Conservation (phyloP, 257 asterid species). For the Datura wrightii region DNA sequence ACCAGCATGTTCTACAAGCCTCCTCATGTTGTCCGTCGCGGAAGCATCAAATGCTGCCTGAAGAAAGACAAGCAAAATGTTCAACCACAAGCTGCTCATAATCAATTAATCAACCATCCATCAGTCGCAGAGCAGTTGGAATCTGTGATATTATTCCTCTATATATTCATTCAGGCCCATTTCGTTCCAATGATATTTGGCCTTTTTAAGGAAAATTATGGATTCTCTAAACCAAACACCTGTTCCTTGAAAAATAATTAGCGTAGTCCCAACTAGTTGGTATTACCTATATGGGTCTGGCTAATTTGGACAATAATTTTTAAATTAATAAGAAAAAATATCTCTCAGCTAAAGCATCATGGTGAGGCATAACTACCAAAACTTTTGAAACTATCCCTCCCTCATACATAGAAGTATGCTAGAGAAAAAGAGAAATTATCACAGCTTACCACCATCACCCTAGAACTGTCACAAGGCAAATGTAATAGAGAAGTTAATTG, state of each 20-base stretch:
- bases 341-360: neutral
- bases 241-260: neutral
- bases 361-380: neutral
- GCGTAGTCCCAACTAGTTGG: neutral
- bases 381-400: slow-evolving; percentile 14
- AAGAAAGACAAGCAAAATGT: slow-evolving; percentile 32
- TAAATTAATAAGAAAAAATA: neutral
- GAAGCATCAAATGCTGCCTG: slow-evolving; percentile 86
- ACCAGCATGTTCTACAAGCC: slow-evolving; percentile 83
- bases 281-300: slow-evolving; percentile 7
- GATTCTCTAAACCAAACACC: neutral
- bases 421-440: neutral
- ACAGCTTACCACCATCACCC: neutral
- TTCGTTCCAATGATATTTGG: slow-evolving; percentile 6
- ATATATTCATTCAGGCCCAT: neutral
- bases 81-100: neutral
- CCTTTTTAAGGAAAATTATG: neutral
- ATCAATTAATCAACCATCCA: slow-evolving; percentile 34
- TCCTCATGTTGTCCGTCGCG: slow-evolving; percentile 83
- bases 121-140: neutral
- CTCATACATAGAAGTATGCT: neutral
- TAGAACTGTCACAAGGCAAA: slow-evolving; percentile 15
- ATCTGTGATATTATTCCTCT: neutral
- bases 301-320: neutral
- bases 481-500: neutral